Evolutionary conservation across 2,329 filamentous ascomycete genomes (phyloP).

Genomic region (Pseudopithomyces maydicus): DNA sequence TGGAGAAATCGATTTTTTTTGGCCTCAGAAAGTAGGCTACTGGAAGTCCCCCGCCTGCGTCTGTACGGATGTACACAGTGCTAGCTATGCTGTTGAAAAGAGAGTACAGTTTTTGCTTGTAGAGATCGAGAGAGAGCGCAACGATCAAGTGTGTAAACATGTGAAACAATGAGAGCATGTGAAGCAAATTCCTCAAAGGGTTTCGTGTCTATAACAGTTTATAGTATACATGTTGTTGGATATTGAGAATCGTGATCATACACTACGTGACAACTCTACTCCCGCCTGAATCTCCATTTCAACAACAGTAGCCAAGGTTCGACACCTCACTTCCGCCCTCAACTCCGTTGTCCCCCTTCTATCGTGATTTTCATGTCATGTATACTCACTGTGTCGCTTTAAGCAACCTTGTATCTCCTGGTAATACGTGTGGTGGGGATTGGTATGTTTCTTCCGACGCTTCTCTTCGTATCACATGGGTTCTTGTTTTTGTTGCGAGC

Average conservation of each 20-base stretch:
- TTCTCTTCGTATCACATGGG: constrained; percentile 2
- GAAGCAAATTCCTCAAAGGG: too few species aligned
- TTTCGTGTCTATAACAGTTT: too few species aligned
- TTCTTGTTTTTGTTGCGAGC: not conserved
- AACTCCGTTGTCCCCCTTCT: not conserved
- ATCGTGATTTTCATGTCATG: not conserved
- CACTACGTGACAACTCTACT: not conserved
- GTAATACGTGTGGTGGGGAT: not conserved
- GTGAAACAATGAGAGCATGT: too few species aligned
- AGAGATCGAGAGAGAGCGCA: too few species aligned
- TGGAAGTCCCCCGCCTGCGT: too few species aligned
- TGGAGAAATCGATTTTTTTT: too few species aligned
- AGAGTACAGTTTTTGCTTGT: too few species aligned
- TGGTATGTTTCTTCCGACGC: not conserved
- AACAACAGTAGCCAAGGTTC: not conserved
- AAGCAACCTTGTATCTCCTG: constrained; percentile 2
- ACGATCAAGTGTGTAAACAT: too few species aligned
- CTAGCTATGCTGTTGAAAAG: too few species aligned
- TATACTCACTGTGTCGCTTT: not conserved
- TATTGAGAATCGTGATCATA: not conserved
- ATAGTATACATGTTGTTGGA: too few species aligned
- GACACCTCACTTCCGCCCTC: not conserved
- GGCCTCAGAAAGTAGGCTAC: too few species aligned
- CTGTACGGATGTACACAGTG: too few species aligned
- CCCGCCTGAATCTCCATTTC: not conserved